These are phyloP conservation scores for Colletotrichum orchidophilum DNA, from an alignment of 2,329 filamentous ascomycete genomes.

Conservation along the genomic window DNA sequence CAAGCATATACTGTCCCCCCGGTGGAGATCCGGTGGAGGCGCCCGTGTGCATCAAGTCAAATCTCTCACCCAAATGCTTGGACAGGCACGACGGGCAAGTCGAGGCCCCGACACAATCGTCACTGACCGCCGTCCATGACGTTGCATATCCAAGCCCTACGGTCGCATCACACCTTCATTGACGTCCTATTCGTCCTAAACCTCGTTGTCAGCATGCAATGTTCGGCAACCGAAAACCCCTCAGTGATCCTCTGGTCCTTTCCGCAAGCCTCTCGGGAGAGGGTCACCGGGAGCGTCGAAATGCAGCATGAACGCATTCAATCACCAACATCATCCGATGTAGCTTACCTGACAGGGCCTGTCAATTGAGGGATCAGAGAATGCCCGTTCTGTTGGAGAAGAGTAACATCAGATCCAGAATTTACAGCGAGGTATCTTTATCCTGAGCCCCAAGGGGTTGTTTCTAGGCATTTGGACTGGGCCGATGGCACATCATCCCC, in stretches of 20 bases:
- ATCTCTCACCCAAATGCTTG: slow-evolving; percentile 28
- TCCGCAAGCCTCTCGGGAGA: not conserved
- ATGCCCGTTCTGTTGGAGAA: not conserved
- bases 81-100: not conserved
- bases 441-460: not conserved
- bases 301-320: not conserved
- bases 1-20: not conserved
- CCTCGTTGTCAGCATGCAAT: slow-evolving; percentile 19
- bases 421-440: not conserved
- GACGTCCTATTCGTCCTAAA: not conserved
- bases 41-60: slow-evolving; percentile 25
- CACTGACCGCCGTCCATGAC: slow-evolving; percentile 24
- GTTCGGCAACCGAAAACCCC: slow-evolving; percentile 13
- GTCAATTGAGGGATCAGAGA: not conserved
- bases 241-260: not conserved
- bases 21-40: slow-evolving; percentile 32
- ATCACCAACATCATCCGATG: not conserved
- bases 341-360: not conserved
- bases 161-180: not conserved
- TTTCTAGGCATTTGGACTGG: not conserved
- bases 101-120: slow-evolving; percentile 7
- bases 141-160: slow-evolving; percentile 12
- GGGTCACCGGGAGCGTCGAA: not conserved
- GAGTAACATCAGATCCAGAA: not conserved
- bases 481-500: slow-evolving; percentile 2